Base-by-base conservation (phyloP, 31 red algal species). In the Asparagopsis taxiformis region DNA sequence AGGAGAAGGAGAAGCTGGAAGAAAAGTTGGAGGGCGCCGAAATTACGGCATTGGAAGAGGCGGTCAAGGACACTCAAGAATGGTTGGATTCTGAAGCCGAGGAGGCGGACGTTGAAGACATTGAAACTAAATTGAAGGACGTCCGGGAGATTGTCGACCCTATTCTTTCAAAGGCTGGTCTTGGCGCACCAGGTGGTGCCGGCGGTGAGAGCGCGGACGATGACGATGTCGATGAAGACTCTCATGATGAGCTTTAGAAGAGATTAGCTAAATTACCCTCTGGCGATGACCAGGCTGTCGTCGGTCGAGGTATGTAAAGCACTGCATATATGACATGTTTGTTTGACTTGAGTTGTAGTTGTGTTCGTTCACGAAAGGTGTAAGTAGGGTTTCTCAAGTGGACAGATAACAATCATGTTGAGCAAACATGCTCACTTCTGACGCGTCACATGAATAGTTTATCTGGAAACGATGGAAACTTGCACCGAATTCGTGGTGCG, bases 91-190 rank as follows among this genome's bases (percentile, higher is more conserved):
- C 51, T 29, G 80, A 87, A 31, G 87, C 73, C 19, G 87, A 97
- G 43, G 90, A 93, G 24, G 74, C 91, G 3, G 86, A 90, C 1
- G 85, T 75, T 30, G 89, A 93, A 44, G 90, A 93, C 46, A 71
- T 93, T 26, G 95, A 98, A 63, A 74, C 60, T 13, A 72, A 88
- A 61, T 55, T 94, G 65, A 98, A 98, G 65, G 90, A 93, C 28
- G 39, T 98, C 38, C 79, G 90, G 57, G 91, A 98, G 20, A 62
- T 94, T 52, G 76, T 72, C 0, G 82, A 94, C 24, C 90, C 90
- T 7, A 86, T 94, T 49, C 89, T 98, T 34, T 54, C 74, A 33
- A 98, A 98, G 90, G 65, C 67, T 67, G 82, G 88, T 13, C 80
- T 39, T 29, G 75, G 76, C 20, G 48, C 60, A 1, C 80, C 75